Base-by-base conservation (phyloP, 2,329 filamentous ascomycete genomes). In the Huntiella savannae region DNA sequence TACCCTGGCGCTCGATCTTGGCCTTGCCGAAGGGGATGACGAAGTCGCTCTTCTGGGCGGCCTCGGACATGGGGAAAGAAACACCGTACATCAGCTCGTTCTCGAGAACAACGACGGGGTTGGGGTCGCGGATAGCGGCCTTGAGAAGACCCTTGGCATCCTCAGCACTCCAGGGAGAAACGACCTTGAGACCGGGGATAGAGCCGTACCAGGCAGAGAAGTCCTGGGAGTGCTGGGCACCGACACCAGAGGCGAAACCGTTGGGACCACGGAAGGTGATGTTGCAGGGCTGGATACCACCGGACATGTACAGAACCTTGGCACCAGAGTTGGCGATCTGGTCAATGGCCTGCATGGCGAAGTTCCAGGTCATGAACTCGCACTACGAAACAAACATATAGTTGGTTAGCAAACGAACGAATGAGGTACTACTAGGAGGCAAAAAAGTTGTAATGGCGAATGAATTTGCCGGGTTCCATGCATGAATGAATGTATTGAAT, bases 351-450 rank as follows among this genome's bases (percentile, higher is more conserved):
- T 98, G 91, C 91, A 98, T 98, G 65, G 91, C 88, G 63, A 96
- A 96, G 77, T 98, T 98, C 78, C 94, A 96, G 59, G 91, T 98
- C 91, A 98, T 98, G 75, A 98, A 98, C 71, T 98, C 91, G 75
- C 82, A 91, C 84, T 91, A 54, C 6, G n/a, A 35, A 43, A 48
- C 19, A 17, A 34, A n/a, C 42, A 17, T 40, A 49, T 3, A 38
- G 15, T 7, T 28, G 17, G 39, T 51, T 43, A 47, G 49, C 40
- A 43, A 43, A 22, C n/a, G 15, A 10, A 37, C 32, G 39, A 17
- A 28, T 10, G 22, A 28, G 22, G 6, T 28, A 28, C 22, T 28
- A 28, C 22, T 10, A 28, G 5, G 6, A 28, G 22, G 22, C 10
- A 4, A 28, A 28, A 28, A 28, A 10, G 22, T 10, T 7, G 22